Evolutionary conservation across 2,329 filamentous ascomycete species (phyloP), one percentile per base, ranked within the genome.

Genomic region (Aspergillus sp.): DNA sequence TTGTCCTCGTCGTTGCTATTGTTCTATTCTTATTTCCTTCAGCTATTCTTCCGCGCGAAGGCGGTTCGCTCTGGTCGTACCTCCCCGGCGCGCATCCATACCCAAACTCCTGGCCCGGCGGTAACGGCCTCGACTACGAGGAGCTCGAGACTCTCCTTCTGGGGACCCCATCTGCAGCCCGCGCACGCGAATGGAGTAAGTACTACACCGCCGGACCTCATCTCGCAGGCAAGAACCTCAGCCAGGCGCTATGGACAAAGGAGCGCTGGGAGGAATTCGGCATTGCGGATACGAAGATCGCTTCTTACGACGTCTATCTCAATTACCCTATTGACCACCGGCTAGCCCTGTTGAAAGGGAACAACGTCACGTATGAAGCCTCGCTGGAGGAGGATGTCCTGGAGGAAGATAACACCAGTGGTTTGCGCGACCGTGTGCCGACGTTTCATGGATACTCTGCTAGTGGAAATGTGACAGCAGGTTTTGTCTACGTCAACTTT

Each of bases 371-470:
- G n/a, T 96, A 88, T 68, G 86, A 92, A 69, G 93, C 93, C 0
- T 87, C 85, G 1, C 77, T 98, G 41, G 86, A 90, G 65, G 95
- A 99, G 73, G 91, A 96, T 68, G 82, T 93, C 2, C 78, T 98
- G 5, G 82, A 91, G 0, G 88, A 96, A 52, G 95, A 99, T 71
- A 83, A 86, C 3, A 96, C 92, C 0, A 91, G 87, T 17, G 83
- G 86, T 20, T 78, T 91, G 45, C 75, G 83, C 9, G 83, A 92
- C 66, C 82, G 91, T 30, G 83, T 98, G 22, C 92, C 93, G 1
- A 93, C 89, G 0, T 98, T 98, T 78, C 93, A 98, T 70, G 95
- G 93, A 53, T 98, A 97, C 74, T 96, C 91, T 4, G 92, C 92
- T 4, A 93, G 82, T 59, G 93, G 93, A 26, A 96, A 98, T 72